A percentile compares a stretch with the other conserved stretches of the same genome.
phyloP scores from a whole-genome alignment of 2,329 filamentous ascomycete genomes.

The Alternaria burnsii region DNA sequence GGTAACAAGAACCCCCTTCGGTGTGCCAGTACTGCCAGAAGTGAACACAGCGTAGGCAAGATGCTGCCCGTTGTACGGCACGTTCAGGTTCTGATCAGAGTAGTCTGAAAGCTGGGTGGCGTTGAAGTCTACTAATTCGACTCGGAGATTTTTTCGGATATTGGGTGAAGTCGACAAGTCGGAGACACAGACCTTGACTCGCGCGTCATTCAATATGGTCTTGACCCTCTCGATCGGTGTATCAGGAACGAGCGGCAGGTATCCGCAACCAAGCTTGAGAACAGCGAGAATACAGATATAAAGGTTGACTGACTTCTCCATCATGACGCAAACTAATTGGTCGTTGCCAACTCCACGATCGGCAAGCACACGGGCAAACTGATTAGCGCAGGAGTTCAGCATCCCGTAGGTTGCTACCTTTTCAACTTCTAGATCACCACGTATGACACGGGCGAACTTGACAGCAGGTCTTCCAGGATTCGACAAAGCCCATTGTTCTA shows the following conservation, averaged over 20 bases:
- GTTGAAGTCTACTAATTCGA: slow-evolving; percentile 42
- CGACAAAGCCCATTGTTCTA: slow-evolving; percentile 62
- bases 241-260: slow-evolving; percentile 80
- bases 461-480: slow-evolving; percentile 68
- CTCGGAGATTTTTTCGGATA: slow-evolving; percentile 14
- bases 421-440: slow-evolving; percentile 41
- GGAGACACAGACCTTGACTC: slow-evolving; percentile 59
- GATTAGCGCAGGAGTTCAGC: slow-evolving; percentile 71
- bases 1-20: slow-evolving; percentile 81
- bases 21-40: slow-evolving; percentile 80
- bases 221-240: slow-evolving; percentile 69
- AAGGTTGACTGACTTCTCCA: slow-evolving; percentile 77
- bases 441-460: slow-evolving; percentile 65
- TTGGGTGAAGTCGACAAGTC: slow-evolving; percentile 27
- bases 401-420: slow-evolving; percentile 68
- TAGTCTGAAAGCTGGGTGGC: slow-evolving; percentile 42
- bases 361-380: slow-evolving; percentile 66
- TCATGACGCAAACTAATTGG: slow-evolving; percentile 73
- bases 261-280: slow-evolving; percentile 78
- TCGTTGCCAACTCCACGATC: slow-evolving; percentile 59
- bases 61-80: slow-evolving; percentile 56
- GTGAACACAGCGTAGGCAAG: slow-evolving; percentile 84
- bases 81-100: slow-evolving; percentile 48
- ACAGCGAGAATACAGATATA: slow-evolving; percentile 79
- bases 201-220: slow-evolving; percentile 69